Percentiles rank a stretch among this genome's conserved stretches.
phyloP scores from a whole-genome alignment of 805 yeast genomes.

The Limtongia smithiae region DNA sequence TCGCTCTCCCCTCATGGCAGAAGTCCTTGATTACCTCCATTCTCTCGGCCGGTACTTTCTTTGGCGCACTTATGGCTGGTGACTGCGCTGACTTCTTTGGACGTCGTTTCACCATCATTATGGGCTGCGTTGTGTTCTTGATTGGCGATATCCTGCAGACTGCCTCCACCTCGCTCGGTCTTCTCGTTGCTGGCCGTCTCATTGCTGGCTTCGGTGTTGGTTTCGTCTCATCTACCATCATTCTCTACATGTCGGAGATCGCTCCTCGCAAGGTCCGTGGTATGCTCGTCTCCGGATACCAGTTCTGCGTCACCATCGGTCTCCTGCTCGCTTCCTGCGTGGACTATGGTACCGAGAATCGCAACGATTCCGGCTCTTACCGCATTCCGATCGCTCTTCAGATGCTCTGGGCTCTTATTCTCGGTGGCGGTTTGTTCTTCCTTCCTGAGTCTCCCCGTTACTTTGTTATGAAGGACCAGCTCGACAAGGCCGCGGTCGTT shows the following conservation, averaged over 20 bases:
- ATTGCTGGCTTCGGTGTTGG: constrained; percentile 77
- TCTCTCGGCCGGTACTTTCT: constrained; percentile 85
- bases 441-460: constrained; percentile 78
- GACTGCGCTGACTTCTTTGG: constrained; percentile 76
- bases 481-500: constrained; percentile 55
- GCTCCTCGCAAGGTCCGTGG: constrained; percentile 78
- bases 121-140: constrained; percentile 71
- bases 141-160: constrained; percentile 83
- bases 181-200: constrained; percentile 60
- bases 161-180: constrained; percentile 74
- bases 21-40: constrained; percentile 81
- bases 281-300: constrained; percentile 72
- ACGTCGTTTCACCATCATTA: constrained; percentile 70
- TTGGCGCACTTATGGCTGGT: constrained; percentile 77
- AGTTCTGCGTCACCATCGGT: constrained; percentile 71
- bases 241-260: constrained; percentile 74
- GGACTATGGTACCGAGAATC: constrained; percentile 62
- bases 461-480: constrained; percentile 53
- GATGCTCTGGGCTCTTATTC: constrained; percentile 61
- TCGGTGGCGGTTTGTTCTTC: constrained; percentile 58
- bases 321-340: constrained; percentile 65
- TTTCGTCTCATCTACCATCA: constrained; percentile 68
- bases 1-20: constrained; percentile 16
- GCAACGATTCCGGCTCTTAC: constrained; percentile 56
- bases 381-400: constrained; percentile 73